phyloP scores from a whole-genome alignment of 352 stramenopile species.

The Phytopythium boreale region DNA sequence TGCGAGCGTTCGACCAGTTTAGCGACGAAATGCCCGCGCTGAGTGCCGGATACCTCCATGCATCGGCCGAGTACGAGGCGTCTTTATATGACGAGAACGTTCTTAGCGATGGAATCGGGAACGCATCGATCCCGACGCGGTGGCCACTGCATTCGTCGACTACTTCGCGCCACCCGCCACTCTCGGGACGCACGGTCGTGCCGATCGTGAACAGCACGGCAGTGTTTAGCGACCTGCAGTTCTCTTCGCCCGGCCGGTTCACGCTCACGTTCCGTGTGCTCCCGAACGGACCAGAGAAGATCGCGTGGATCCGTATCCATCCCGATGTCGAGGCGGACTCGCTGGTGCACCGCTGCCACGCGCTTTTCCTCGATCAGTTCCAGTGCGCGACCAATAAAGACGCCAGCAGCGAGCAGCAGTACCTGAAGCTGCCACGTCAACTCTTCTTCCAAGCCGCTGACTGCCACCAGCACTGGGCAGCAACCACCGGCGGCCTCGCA shows the following conservation, averaged over 20 bases:
- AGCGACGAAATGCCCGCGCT: conserved; percentile 32
- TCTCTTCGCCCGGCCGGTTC: conserved; percentile 40
- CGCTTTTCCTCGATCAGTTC: conserved; percentile 33
- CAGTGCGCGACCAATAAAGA: conserved; percentile 14
- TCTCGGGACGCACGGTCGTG: conserved; percentile 4
- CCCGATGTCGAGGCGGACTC: conserved; percentile 21
- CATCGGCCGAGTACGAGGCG: conserved; percentile 9
- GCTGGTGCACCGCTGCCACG: conserved; percentile 19
- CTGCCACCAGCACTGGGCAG: conserved; percentile 38
- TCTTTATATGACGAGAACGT: not conserved
- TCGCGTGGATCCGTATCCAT: conserved; percentile 42
- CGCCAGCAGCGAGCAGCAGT: conserved; percentile 13
- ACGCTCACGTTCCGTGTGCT: conserved; percentile 27
- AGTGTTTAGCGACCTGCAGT: conserved; percentile 34
- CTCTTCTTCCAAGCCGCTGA: conserved; percentile 22
- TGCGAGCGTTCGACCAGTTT: conserved; percentile 59
- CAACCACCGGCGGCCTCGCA: conserved; percentile 25
- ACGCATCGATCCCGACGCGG: conserved; percentile 4
- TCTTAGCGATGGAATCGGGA: not conserved
- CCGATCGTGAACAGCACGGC: conserved; percentile 36
- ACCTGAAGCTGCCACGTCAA: conserved; percentile 16
- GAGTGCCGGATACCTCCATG: conserved; percentile 24
- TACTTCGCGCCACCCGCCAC: no score
- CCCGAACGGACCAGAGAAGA: conserved; percentile 22
- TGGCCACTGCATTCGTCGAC: not conserved